Evolutionary conservation across 208 protist species (phyloP).

Genomic region (Phytomonas serpens): DNA sequence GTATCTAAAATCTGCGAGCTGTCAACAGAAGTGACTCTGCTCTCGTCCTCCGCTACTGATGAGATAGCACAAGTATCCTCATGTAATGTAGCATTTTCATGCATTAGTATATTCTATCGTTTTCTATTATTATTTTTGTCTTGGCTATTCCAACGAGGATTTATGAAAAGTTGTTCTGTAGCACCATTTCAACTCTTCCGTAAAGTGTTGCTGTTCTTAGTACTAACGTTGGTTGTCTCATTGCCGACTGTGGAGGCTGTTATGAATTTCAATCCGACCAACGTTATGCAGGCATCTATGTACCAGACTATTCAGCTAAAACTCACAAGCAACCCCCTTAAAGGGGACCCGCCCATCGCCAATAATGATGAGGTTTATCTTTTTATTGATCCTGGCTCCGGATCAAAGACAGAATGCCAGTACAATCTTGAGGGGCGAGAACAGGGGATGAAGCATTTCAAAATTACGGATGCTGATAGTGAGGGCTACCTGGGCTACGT

Average conservation of each 20-base stretch:
- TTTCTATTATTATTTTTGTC: background rate
- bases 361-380: constrained; percentile 63
- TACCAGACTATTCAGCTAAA: constrained; percentile 63
- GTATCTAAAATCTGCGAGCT: background rate
- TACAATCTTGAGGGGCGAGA: constrained; percentile 9
- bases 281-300: constrained; percentile 67
- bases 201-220: constrained; percentile 6
- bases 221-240: constrained; percentile 7
- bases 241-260: constrained; percentile 19
- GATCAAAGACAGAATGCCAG: constrained; percentile 10
- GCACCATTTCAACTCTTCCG: background rate
- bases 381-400: constrained; percentile 15
- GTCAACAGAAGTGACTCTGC: background rate
- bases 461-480: constrained; percentile 20
- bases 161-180: background rate
- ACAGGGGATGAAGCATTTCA: constrained; percentile 24
- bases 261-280: constrained; percentile 56
- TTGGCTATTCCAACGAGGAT: background rate
- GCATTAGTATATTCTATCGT: background rate
- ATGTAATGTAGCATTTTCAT: constrained; percentile 14
- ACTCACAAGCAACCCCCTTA: constrained; percentile 51
- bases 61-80: background rate
- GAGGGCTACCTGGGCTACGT: constrained; percentile 36
- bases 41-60: background rate
- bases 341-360: constrained; percentile 41